Evolutionary conservation across 2,329 filamentous ascomycete genomes (phyloP).

Genomic region (Gaeumannomyces sp.): DNA sequence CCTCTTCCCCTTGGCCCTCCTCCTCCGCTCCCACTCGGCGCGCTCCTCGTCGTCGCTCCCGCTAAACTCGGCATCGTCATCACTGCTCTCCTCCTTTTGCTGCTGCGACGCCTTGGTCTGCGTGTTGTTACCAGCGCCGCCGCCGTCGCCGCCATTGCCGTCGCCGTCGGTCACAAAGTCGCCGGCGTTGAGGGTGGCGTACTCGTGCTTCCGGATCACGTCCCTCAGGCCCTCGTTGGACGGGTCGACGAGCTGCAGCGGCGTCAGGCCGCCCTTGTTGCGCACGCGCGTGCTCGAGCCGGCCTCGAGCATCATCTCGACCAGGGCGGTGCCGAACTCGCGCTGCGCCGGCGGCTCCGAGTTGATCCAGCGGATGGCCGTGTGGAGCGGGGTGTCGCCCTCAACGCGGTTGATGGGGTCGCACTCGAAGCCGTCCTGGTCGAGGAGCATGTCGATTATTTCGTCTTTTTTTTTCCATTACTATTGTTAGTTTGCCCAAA

Average conservation of each 20-base stretch:
- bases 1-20: conserved; percentile 34
- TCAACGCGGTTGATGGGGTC: conserved; percentile 68
- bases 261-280: conserved; percentile 69
- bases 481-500: neutral
- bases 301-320: conserved; percentile 78
- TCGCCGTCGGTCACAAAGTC: conserved; percentile 42
- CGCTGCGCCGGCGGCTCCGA: conserved; percentile 55
- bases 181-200: conserved; percentile 50
- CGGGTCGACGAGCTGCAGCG: conserved; percentile 68
- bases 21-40: conserved; percentile 52
- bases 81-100: conserved; percentile 20
- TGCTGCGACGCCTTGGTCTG: conserved; percentile 16
- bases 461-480: conserved; percentile 57
- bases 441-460: conserved; percentile 73
- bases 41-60: conserved; percentile 60
- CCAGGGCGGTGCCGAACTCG: conserved; percentile 58
- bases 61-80: conserved; percentile 52
- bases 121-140: conserved; percentile 11
- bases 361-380: conserved; percentile 72
- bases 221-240: conserved; percentile 55
- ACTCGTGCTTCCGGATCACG: conserved; percentile 66
- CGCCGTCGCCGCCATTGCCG: conserved; percentile 12
- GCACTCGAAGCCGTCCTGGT: conserved; percentile 80
- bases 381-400: conserved; percentile 73
- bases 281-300: conserved; percentile 52